phyloP scores from a whole-genome alignment of 495 filamentous ascomycete genomes.

The Xylaria castorea region DNA sequence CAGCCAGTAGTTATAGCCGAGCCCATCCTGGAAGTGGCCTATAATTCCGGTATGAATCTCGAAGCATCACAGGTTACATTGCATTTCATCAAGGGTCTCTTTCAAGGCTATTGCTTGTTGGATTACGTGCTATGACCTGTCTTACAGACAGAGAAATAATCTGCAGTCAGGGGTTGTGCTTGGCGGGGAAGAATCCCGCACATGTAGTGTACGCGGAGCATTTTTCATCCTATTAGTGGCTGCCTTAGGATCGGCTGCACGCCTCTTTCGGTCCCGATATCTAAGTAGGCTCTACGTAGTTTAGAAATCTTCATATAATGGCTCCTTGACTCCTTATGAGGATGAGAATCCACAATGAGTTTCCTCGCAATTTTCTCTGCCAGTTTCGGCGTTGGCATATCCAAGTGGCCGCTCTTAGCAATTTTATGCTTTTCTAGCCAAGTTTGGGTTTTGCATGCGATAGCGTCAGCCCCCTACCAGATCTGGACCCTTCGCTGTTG shows the following conservation, averaged over 20 bases:
- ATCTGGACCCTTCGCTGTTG: conserved; percentile 26
- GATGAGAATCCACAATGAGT: not conserved
- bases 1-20: conserved; percentile 26
- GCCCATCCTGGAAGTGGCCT: conserved; percentile 15
- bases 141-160: conserved; percentile 6
- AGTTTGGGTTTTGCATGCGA: conserved; percentile 20
- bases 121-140: conserved; percentile 16
- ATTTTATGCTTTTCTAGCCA: conserved; percentile 16
- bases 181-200: conserved; percentile 21
- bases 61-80: conserved; percentile 25
- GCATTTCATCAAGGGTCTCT: conserved; percentile 20
- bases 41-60: conserved; percentile 19
- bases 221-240: conserved; percentile 19
- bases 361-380: conserved; percentile 2
- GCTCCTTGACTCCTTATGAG: not conserved
- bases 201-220: not conserved
- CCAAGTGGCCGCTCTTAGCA: conserved; percentile 7
- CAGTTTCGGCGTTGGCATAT: not conserved
- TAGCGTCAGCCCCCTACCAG: conserved; percentile 28
- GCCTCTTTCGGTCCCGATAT: conserved; percentile 27
- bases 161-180: conserved; percentile 8
- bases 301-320: not conserved
- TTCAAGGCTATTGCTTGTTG: conserved; percentile 20
- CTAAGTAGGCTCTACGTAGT: not conserved
- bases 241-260: conserved; percentile 12